Evolutionary conservation across 441 rosid genomes (phyloP).

Genomic region (Populus hybrid): DNA sequence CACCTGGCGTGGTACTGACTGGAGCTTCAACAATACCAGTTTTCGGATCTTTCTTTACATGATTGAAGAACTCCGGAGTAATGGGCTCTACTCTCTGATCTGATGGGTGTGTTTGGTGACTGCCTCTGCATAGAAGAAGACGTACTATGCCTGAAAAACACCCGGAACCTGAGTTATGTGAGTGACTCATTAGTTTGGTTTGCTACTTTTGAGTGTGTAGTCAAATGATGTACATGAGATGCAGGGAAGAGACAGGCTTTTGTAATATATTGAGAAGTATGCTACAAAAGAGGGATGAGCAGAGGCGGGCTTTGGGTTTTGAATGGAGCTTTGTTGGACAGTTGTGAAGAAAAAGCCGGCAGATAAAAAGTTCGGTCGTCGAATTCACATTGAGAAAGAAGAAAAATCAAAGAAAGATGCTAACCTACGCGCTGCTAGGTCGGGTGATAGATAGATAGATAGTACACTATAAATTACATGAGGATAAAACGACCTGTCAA

Average conservation of each 20-base stretch:
- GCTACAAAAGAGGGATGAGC: constrained; percentile 7
- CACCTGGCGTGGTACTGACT: constrained; percentile 38
- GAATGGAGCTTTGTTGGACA: constrained; percentile 16
- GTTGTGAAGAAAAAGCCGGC: constrained; percentile 4
- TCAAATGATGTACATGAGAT: constrained; percentile 1
- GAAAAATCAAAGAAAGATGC: neutral
- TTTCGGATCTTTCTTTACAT: constrained; percentile 19
- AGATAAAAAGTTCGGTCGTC: constrained; percentile 21
- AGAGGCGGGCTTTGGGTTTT: constrained; percentile 44
- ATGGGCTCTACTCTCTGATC: constrained; percentile 37
- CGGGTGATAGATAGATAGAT: neutral
- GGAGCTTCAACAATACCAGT: constrained; percentile 11
- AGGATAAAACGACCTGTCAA: neutral
- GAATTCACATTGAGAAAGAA: constrained; percentile 34
- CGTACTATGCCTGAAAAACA: constrained; percentile 62
- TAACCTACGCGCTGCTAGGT: neutral
- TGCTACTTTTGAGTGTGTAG: neutral
- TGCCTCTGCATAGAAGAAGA: constrained; percentile 60
- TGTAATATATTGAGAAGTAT: neutral
- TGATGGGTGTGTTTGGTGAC: constrained; percentile 74
- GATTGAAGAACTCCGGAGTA: constrained; percentile 16
- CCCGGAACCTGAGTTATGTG: constrained; percentile 40
- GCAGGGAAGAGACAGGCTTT: neutral
- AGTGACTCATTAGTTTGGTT: constrained; percentile 27
- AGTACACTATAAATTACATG: neutral